These are phyloP conservation scores for Cyberlindnera japonica DNA, from an alignment of 805 yeast genomes.

Conservation along the genomic window DNA sequence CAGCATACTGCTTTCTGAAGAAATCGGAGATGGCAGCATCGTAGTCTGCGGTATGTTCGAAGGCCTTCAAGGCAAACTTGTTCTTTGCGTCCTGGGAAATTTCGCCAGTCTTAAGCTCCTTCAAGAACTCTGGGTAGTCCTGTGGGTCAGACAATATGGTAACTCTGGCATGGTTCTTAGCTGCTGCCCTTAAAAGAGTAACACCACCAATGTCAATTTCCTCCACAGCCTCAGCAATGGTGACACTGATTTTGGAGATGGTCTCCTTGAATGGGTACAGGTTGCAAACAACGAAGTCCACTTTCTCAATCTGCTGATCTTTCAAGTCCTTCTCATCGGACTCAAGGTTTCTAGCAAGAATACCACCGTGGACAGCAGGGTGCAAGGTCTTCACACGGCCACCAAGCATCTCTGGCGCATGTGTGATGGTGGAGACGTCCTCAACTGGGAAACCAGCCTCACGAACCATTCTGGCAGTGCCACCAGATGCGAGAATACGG, in stretches of 20 bases:
- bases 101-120: slow-evolving; percentile 69
- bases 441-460: slow-evolving; percentile 98
- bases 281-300: slow-evolving; percentile 96
- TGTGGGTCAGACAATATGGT: slow-evolving; percentile 92
- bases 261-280: slow-evolving; percentile 98
- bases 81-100: slow-evolving; percentile 73
- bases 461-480: slow-evolving; percentile 89
- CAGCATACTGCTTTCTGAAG: slow-evolving; percentile 95
- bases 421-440: slow-evolving; percentile 91
- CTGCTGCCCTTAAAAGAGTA: slow-evolving; percentile 95
- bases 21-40: slow-evolving; percentile 94
- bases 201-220: slow-evolving; percentile 99
- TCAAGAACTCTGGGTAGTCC: slow-evolving; percentile 84
- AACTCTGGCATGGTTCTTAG: slow-evolving; percentile 96
- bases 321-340: slow-evolving; percentile 85
- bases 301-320: slow-evolving; percentile 90
- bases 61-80: slow-evolving; percentile 89
- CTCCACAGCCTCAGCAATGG: slow-evolving; percentile 96
- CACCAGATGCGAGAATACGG: slow-evolving; percentile 94
- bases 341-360: slow-evolving; percentile 89
- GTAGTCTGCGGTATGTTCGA: slow-evolving; percentile 97
- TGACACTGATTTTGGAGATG: slow-evolving; percentile 90
- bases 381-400: slow-evolving; percentile 98
- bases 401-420: slow-evolving; percentile 98
- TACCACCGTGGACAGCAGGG: slow-evolving; percentile 98